These are phyloP conservation scores for Rhizopus microsporus DNA, from an alignment of 371 early-diverging fungal genomes.

Conservation along the genomic window DNA sequence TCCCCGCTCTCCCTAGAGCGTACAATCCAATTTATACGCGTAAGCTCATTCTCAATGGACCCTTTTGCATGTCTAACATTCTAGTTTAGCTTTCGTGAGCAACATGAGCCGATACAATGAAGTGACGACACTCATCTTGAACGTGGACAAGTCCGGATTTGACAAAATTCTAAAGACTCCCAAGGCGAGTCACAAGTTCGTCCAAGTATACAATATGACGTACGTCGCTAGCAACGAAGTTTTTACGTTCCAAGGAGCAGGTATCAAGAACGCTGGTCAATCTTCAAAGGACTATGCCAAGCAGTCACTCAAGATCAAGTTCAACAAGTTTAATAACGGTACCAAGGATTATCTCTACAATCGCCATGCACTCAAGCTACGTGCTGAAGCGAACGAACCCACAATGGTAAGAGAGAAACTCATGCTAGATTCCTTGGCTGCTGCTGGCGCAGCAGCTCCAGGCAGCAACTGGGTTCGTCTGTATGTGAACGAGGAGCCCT, in stretches of 20 bases:
- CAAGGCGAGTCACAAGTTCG: constrained; percentile 27
- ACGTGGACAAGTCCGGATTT: constrained; percentile 34
- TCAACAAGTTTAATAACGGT: constrained; percentile 37
- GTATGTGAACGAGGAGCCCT: constrained; percentile 49
- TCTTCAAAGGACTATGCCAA: constrained; percentile 54
- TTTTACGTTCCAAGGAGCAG: constrained; percentile 41
- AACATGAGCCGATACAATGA: constrained; percentile 34
- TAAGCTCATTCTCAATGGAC: constrained; percentile 14
- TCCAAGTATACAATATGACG: constrained; percentile 38
- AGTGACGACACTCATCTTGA: constrained; percentile 48
- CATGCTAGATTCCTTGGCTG: constrained; percentile 47
- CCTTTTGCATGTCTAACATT: not conserved
- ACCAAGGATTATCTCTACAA: constrained; percentile 31
- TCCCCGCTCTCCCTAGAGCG: constrained; percentile 55
- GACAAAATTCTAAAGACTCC: constrained; percentile 33
- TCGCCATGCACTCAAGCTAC: constrained; percentile 51
- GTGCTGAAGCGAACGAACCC: constrained; percentile 56
- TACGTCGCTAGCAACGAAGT: constrained; percentile 49
- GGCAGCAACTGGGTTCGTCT: constrained; percentile 56
- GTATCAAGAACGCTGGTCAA: constrained; percentile 52
- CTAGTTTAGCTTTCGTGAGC: constrained; percentile 26
- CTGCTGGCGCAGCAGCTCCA: constrained; percentile 55
- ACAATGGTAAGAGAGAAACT: constrained; percentile 52
- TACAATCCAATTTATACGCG: constrained; percentile 43
- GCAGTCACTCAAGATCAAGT: constrained; percentile 53